Evolutionary conservation across 2,329 filamentous ascomycete genomes (phyloP).

Genomic region (Nectriaceae sp.): DNA sequence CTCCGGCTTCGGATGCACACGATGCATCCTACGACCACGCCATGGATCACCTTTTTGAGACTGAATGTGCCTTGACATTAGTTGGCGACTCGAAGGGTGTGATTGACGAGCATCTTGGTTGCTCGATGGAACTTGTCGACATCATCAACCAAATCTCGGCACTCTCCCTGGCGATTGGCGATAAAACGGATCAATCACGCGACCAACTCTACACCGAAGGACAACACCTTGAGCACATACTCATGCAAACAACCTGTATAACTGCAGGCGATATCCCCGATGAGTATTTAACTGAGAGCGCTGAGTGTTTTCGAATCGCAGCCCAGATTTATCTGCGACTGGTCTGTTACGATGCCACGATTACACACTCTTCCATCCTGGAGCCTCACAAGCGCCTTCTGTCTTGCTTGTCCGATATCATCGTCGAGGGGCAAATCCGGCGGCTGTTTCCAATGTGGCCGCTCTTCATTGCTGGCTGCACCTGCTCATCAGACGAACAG

Average conservation of each 20-base stretch:
- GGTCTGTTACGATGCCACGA: constrained; percentile 21
- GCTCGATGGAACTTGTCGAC: constrained; percentile 27
- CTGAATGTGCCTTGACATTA: constrained; percentile 9
- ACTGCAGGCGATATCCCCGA: constrained; percentile 3
- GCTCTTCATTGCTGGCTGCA: constrained; percentile 24
- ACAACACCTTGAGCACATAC: constrained; percentile 15
- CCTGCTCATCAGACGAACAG: constrained; percentile 22
- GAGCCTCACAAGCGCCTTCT: constrained; percentile 16
- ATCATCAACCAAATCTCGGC: constrained; percentile 25
- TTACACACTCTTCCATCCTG: constrained; percentile 16
- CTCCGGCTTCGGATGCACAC: not conserved
- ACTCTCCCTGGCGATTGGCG: constrained; percentile 6
- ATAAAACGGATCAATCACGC: not conserved
- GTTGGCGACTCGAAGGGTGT: constrained; percentile 10
- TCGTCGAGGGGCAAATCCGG: constrained; percentile 19
- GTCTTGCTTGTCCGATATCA: constrained; percentile 18
- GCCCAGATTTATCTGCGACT: constrained; percentile 25
- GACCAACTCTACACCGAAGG: constrained; percentile 12
- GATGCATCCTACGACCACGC: constrained; percentile 10
- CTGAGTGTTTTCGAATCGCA: constrained; percentile 22
- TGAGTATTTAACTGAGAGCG: constrained; percentile 20
- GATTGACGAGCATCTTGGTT: constrained; percentile 26
- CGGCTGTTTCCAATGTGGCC: constrained; percentile 29
- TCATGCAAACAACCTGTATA: constrained; percentile 1
- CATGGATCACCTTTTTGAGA: constrained; percentile 13